Base-by-base conservation (phyloP, 768 basidiomycete species). In the Amanita polypyramis region DNA sequence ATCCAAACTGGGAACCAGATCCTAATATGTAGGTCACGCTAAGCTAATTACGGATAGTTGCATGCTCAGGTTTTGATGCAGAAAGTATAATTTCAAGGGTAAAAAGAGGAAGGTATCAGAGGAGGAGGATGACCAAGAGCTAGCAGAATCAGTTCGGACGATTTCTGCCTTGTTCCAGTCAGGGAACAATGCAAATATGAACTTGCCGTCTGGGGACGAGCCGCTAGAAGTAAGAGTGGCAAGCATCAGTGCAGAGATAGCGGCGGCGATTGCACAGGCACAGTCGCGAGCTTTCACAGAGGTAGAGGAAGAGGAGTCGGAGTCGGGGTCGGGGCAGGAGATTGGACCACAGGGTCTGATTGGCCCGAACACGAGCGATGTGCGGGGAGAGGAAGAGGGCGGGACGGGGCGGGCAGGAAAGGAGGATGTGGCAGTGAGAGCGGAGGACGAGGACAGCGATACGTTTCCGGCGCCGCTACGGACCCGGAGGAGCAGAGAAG, bases 1-100 rank as follows among this genome's bases (percentile, higher is more conserved):
- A 90, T 63, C 85, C 88, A 38, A 70, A 70, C 53, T 91, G 86
- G 85, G 83, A 83, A 55, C 84, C 87, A 35, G 85, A 90, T 67
- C 85, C 86, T 27, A 81, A 80, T 55, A 72, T 86, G 87, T 89
- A 62, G 55, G 83, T 72, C 35, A 41, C 51, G 54, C 21, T 42
- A 10, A 36, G 8, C 21, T 42, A 10, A 36, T 6, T 20, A 41
- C 17, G 4, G 7, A 2, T 43, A 36, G 34, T 49, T 49, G 48
- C 14, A n/a, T n/a, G 32, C 27, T 46, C 29, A 33, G 48, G 50
- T 30, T 52, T 52, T 65, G 37, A 40, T 52, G 7, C 53, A 87
- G 85, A 54, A 83, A 79, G 70, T 86, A 85, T 60, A 85, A 74
- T 53, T 87, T 88, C 60, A 87, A 85, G 58, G 72, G 80, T 12